Percentiles rank a stretch among this genome's conserved stretches.
These are phyloP conservation scores for Colletotrichum kahawae DNA, from an alignment of 2,329 filamentous ascomycete genomes.

Conservation along the genomic window DNA sequence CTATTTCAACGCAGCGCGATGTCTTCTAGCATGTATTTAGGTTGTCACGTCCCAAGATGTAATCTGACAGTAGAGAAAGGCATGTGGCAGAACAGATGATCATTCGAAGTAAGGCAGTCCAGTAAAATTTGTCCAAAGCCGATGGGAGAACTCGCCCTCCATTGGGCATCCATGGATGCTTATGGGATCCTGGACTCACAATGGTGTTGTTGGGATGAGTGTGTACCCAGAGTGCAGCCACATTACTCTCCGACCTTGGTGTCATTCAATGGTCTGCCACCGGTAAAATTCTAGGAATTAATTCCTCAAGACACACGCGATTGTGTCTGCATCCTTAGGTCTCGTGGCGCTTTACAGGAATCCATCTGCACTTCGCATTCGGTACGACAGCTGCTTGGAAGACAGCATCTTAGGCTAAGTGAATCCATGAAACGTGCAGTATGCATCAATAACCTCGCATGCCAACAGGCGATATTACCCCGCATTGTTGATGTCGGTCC, in stretches of 20 bases:
- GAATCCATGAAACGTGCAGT: neutral
- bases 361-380: neutral
- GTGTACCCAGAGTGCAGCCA: neutral
- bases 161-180: neutral
- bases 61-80: neutral
- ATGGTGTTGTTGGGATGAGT: neutral
- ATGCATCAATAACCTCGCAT: neutral
- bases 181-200: rapidly evolving
- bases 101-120: neutral
- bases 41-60: neutral
- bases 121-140: neutral
- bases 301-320: rapidly evolving
- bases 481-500: neutral
- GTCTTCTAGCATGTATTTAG: neutral
- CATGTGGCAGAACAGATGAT: neutral
- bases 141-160: neutral
- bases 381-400: neutral
- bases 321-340: rapidly evolving
- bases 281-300: rapidly evolving
- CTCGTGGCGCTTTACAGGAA: neutral
- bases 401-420: neutral
- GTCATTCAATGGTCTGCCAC: neutral
- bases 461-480: neutral
- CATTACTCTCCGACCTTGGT: neutral
- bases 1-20: neutral